Evolutionary conservation across 2,329 filamentous ascomycete genomes (phyloP).

Genomic region (Stemphylium vesicarium): DNA sequence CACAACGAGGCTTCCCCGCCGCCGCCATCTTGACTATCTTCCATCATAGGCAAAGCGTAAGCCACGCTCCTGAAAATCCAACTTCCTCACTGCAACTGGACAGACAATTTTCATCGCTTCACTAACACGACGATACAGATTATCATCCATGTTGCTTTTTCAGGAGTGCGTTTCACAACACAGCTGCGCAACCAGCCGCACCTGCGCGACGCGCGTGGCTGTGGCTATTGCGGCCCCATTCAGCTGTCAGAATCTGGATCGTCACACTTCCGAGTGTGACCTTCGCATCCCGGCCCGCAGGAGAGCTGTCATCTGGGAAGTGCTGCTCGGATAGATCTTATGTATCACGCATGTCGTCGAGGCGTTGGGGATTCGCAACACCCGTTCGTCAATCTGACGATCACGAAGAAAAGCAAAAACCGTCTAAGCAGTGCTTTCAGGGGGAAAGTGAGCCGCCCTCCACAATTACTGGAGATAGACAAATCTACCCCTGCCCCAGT

Average conservation of each 20-base stretch:
- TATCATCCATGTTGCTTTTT: conserved; percentile 8
- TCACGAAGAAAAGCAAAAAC: conserved; percentile 11
- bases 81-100: neutral
- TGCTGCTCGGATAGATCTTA: neutral
- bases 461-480: neutral
- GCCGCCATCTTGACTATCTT: neutral
- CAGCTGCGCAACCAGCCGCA: neutral
- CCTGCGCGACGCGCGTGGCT: neutral
- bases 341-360: neutral
- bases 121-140: neutral
- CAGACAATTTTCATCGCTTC: neutral
- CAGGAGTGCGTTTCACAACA: conserved; percentile 6
- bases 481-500: conserved; percentile 1
- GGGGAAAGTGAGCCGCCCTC: neutral
- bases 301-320: neutral
- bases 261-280: neutral
- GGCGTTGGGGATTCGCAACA: conserved; percentile 1
- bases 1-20: neutral
- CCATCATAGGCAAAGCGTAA: neutral
- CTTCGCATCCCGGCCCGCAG: neutral
- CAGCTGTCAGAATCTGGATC: neutral
- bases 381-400: conserved; percentile 6
- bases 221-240: neutral
- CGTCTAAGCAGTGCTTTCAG: neutral
- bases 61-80: neutral